Conservation (phyloP, 495 filamentous ascomycete species). For the Pseudoneurospora amorphoporcata region DNA sequence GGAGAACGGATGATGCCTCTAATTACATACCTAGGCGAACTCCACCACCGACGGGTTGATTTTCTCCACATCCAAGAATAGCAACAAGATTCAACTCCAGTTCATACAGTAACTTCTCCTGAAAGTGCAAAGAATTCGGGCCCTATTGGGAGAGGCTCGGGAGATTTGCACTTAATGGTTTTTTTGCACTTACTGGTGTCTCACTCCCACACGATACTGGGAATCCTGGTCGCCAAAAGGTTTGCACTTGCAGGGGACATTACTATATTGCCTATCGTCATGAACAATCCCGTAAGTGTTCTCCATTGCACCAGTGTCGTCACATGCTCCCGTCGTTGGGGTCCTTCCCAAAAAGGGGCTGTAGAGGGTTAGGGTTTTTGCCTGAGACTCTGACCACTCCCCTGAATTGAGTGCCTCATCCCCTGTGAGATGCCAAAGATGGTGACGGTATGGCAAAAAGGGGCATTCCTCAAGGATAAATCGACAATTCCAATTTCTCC, state of each 20-base stretch:
- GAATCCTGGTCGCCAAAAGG: too few species aligned
- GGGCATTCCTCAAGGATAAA: neutral
- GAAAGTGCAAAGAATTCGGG: too few species aligned
- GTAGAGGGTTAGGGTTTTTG: neutral
- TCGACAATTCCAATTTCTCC: neutral
- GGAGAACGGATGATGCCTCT: neutral
- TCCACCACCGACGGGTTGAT: neutral
- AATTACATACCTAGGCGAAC: neutral
- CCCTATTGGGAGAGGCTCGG: too few species aligned
- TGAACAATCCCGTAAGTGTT: neutral
- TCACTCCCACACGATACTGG: too few species aligned
- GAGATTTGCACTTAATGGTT: too few species aligned
- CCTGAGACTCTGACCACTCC: neutral
- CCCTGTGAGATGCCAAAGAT: neutral
- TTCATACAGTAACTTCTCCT: neutral
- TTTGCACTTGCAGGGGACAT: too few species aligned
- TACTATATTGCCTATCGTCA: neutral
- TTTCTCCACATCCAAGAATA: neutral
- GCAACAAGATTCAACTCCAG: neutral
- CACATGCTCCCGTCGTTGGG: neutral
- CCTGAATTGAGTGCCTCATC: neutral
- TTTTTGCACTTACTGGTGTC: too few species aligned
- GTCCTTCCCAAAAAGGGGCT: neutral
- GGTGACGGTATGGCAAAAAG: neutral
- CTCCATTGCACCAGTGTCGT: neutral